Conservation (phyloP, 1,284 basidiomycete genomes). For the Trichosporon coremiiforme region DNA sequence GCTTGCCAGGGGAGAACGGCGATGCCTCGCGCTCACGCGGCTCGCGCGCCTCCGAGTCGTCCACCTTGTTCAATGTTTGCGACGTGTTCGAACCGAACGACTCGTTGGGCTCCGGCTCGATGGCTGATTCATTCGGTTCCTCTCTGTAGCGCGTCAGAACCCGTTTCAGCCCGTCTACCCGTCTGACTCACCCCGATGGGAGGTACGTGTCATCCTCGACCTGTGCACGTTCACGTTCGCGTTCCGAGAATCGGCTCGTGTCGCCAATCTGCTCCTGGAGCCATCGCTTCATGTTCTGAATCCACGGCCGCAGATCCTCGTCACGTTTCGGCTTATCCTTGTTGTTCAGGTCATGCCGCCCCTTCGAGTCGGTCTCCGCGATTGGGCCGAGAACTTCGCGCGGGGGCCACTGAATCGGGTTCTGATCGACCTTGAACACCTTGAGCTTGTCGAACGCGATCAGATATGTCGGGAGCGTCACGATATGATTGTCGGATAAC, state of each 20-base stretch:
- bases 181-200: conserved; percentile 44
- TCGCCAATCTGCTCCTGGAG: conserved; percentile 30
- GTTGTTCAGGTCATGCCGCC: conserved; percentile 10
- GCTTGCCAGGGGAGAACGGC: not conserved
- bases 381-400: conserved; percentile 26
- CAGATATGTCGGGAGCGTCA: conserved; percentile 76
- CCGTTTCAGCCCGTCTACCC: conserved; percentile 37
- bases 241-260: not conserved
- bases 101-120: conserved; percentile 8
- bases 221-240: not conserved
- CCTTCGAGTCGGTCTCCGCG: conserved; percentile 23
- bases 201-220: conserved; percentile 35
- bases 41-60: conserved; percentile 2
- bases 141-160: conserved; percentile 3
- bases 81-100: conserved; percentile 1
- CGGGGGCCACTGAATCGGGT: conserved; percentile 87
- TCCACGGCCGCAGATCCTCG: conserved; percentile 70
- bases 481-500: conserved; percentile 80
- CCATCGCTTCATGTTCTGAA: conserved; percentile 72
- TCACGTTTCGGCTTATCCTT: conserved; percentile 48
- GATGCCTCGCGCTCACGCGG: not conserved
- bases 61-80: not conserved
- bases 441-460: conserved; percentile 71
- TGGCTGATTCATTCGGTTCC: not conserved
- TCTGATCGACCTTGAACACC: conserved; percentile 84